Evolutionary conservation across 2,329 filamentous ascomycete genomes (phyloP), one percentile per base, ranked within the genome.

Genomic region (Dothideomycetes sp.): DNA sequence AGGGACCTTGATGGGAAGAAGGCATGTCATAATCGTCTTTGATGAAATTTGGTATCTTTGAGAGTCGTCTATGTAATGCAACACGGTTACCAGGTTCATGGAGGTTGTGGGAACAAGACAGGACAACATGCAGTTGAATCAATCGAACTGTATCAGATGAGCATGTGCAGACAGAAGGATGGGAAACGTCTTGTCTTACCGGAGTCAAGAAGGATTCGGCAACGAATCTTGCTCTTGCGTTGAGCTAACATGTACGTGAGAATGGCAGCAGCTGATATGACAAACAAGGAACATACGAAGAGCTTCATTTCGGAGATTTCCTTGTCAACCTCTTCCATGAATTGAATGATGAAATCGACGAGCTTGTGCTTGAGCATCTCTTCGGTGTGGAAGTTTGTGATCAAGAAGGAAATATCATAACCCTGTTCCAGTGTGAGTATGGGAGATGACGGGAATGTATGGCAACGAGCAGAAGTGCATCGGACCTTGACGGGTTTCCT

Each of bases 271-370:
- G 6, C 9, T 15, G 16, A n/a, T n/a, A n/a, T 17, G 10, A 23
- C 15, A 25, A 27, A 11, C 11, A 5, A 9, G 3, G 29, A 18
- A 71, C 85, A 53, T 75, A 95, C 89, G 65, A 98, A 98, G 56
- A 98, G 82, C 75, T 98, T 98, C 91, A 98, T 96, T 68, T 98
- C 93, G 3, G 91, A 96, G 46, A 98, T 98, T 65, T 98, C 91
- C 73, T 98, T 98, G 64, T 98, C 93, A 4, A 98, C 93, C 63
- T 98, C 91, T 64, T 98, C 89, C 89, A 98, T 96, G 58, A 98
- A 98, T 58, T 96, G 82, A 51, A 98, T 95, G 53, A 98, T 94
- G 58, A 98, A 98, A 63, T 98, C 91, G 23, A 98, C 93, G 53
- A 98, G 73, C 71, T 98, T 96, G 63, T 98, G 89, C 72, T 96